Base-by-base conservation (phyloP, 352 stramenopile genomes). In the Phytophthora chlamydospora region DNA sequence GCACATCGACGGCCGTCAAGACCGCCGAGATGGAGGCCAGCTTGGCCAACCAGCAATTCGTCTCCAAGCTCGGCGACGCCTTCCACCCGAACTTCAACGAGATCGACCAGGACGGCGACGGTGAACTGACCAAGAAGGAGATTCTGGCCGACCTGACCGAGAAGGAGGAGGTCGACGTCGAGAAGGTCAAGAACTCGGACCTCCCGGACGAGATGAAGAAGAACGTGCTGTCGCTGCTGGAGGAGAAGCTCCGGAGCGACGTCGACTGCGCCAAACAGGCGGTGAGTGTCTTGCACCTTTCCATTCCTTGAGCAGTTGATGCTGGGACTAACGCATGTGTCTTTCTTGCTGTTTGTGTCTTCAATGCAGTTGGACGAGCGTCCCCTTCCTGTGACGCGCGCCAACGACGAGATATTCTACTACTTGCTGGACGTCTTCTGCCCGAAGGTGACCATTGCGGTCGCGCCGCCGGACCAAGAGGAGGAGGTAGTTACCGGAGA, bases 61-160 rank as follows among this genome's bases (percentile, higher is more conserved):
- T 78, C 19, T 57, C 32, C 16, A 64, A 58, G 33, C 39, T 69
- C 6, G 68, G 77, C 40, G 64, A 83, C n/a, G 55, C 59, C 33
- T 72, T 67, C 45, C 80, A 85, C 70, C 76, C 78, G 10, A 39
- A 56, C 6, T 66, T 85, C 17, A 19, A 68, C 9, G 38, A 74
- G 34, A 52, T 87, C 4, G 77, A 89, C 38, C 21, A 39, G 4
- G 67, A 76, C 51, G 32, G 38, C 3, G 62, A 89, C 24, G 45
- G 53, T 4, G 21, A 54, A 27, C 27, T 63, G 38, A 54, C 60
- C 45, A 43, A 57, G 36, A 14, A 34, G 4, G 51, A 67, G 29
- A 62, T 67, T n/a, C 17, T 67, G 29, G 35, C 51, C 0, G 50
- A 67, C 12, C 31, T 67, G 34, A 66, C 13, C 9, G 17, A 61